Conservation (phyloP, 2,329 filamentous ascomycete species). For the Fusarium sororula region DNA sequence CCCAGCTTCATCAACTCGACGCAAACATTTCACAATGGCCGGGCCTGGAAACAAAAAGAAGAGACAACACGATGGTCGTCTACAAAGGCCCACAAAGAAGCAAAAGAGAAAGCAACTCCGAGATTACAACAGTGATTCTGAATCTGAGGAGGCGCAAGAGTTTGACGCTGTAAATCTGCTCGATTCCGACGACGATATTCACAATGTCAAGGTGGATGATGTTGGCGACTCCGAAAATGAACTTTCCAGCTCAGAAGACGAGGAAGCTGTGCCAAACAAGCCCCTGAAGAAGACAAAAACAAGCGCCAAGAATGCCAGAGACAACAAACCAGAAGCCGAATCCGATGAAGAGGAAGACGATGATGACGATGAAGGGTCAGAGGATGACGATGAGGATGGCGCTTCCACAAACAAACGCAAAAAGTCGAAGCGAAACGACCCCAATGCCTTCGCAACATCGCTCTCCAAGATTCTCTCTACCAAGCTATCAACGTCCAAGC, state of each 20-base stretch:
- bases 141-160: conserved; percentile 52
- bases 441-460: conserved; percentile 87
- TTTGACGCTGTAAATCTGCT: conserved; percentile 64
- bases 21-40: conserved; percentile 44
- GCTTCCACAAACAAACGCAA: conserved; percentile 48
- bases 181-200: conserved; percentile 66
- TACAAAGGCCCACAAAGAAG: conserved; percentile 60
- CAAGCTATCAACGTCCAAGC: conserved; percentile 83
- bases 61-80: conserved; percentile 43
- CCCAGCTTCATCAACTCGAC: conserved; percentile 11
- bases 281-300: conserved; percentile 44
- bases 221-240: conserved; percentile 52
- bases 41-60: conserved; percentile 49
- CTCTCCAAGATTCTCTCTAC: conserved; percentile 92
- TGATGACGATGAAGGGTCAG: conserved; percentile 42
- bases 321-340: conserved; percentile 37
- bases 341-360: conserved; percentile 32
- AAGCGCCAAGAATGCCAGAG: conserved; percentile 37
- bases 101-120: conserved; percentile 58
- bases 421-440: conserved; percentile 90
- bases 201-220: conserved; percentile 63
- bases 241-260: conserved; percentile 50
- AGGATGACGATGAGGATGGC: conserved; percentile 51
- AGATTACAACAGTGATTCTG: conserved; percentile 64
- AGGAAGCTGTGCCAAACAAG: conserved; percentile 44